Evolutionary conservation across 139 green algal species (phyloP), one percentile per base, ranked within the genome.

Genomic region (Yamagishiella unicocca): DNA sequence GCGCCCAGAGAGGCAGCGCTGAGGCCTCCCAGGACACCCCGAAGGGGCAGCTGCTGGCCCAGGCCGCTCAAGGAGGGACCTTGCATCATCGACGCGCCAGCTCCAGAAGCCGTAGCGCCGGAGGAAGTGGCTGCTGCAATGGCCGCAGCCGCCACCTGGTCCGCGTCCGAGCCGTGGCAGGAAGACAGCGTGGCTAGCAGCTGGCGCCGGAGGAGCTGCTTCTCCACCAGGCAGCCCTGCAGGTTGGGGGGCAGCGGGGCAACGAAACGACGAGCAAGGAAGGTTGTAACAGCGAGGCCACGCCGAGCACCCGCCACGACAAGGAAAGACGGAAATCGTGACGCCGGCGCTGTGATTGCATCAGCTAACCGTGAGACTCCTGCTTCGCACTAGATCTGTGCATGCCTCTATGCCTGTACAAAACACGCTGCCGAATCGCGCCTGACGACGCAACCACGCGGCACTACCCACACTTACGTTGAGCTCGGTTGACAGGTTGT

Each of bases 181-280:
- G 61, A 24, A 5, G 80, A 66, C 2, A 86, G 80, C 1, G 80
- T 78, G 9, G 46, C 31, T 43, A 86, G 43, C 31, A 86, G 80
- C 80, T 86, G 80, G n/a, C 80, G 80, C 29, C 80, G 80, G 43
- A 86, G 80, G 4, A 78, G 31, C 80, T 78, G 80, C 45, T 86
- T 77, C 80, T 86, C 80, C 0, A 43, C 80, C 9, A 77, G 80
- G 64, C 62, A 77, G 19, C 80, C 80, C 80, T 86, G 77, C 33
- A 46, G 50, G 14, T 58, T 12, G 14, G 19, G 31, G 14, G 19
- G 58, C 58, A 68, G 22, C 19, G 17, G 19, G 17, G 17, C 22
- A n/a, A 22, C 58, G 31, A 68, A 17, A 68, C 58, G 58, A 68
- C 14, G 14, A 27, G 58, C 58, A n/a, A n/a, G n/a, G n/a, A n/a